A percentile compares a stretch with the other conserved stretches of the same genome.
phyloP scores from a whole-genome alignment of 2,329 filamentous ascomycete genomes.

The Botrytis squamosa region DNA sequence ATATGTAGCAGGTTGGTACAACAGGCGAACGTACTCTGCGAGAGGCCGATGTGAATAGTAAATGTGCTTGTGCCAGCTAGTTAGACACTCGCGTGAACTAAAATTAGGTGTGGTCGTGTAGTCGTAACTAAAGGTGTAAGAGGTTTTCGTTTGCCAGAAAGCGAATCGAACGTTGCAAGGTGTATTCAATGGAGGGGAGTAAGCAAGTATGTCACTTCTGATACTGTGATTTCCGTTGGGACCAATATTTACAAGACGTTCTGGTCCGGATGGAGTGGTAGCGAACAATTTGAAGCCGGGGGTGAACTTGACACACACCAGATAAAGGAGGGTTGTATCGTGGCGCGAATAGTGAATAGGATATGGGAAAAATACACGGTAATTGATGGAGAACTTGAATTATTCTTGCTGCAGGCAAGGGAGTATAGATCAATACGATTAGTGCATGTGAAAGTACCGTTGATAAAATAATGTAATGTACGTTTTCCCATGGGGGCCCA shows the following conservation, averaged over 20 bases:
- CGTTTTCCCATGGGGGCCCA: background rate
- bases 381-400: background rate
- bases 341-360: background rate
- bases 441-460: background rate
- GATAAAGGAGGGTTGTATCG: slow-evolving; percentile 5
- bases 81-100: background rate
- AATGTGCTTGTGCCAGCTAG: background rate
- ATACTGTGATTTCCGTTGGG: slow-evolving; percentile 10
- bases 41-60: background rate
- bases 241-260: background rate
- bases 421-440: background rate
- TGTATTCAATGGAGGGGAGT: background rate
- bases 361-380: background rate
- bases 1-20: background rate
- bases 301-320: slow-evolving; percentile 1
- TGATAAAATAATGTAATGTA: background rate
- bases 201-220: background rate
- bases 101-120: background rate
- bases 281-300: background rate
- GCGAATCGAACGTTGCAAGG: background rate
- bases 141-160: background rate
- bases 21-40: background rate
- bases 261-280: background rate
- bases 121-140: background rate
- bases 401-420: background rate